These are phyloP conservation scores for Biscogniauxia mediterranea DNA, from an alignment of 2,329 filamentous ascomycete genomes.

Conservation along the genomic window DNA sequence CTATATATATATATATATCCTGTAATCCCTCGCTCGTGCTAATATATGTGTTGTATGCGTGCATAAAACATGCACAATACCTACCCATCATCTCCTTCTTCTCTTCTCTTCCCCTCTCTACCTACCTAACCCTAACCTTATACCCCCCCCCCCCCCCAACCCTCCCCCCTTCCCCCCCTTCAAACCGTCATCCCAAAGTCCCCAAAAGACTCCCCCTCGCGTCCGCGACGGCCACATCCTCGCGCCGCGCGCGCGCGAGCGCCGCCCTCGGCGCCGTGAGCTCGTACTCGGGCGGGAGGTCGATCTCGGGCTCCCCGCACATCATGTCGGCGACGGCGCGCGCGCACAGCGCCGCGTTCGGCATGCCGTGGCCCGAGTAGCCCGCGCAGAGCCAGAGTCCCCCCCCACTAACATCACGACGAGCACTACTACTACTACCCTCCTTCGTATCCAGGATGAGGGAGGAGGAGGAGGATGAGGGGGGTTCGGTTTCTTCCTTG, in stretches of 20 bases:
- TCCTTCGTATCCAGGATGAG: too few species aligned
- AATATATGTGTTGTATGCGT: too few species aligned
- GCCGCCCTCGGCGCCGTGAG: constrained; percentile 34
- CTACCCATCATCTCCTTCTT: not conserved
- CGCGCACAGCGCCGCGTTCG: constrained; percentile 65
- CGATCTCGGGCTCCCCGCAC: constrained; percentile 27
- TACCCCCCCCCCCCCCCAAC: not conserved
- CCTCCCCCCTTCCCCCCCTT: not conserved
- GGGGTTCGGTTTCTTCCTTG: not conserved
- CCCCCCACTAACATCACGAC: constrained; percentile 39
- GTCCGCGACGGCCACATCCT: constrained; percentile 16
- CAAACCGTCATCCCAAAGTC: constrained; percentile 10
- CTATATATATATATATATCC: too few species aligned
- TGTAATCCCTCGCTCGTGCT: too few species aligned
- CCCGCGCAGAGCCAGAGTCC: constrained; percentile 65
- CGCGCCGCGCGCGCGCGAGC: constrained; percentile 15
- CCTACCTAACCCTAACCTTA: not conserved
- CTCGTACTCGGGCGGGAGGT: constrained; percentile 44
- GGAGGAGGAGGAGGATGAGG: too few species aligned
- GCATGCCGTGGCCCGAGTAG: constrained; percentile 77
- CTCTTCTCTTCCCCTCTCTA: not conserved
- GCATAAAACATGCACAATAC: too few species aligned
- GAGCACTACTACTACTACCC: not conserved
- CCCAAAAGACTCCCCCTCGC: constrained; percentile 19
- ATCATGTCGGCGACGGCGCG: constrained; percentile 63